phyloP scores from a whole-genome alignment of 108 stramenopile species.

The Schizochytrium sp. region DNA sequence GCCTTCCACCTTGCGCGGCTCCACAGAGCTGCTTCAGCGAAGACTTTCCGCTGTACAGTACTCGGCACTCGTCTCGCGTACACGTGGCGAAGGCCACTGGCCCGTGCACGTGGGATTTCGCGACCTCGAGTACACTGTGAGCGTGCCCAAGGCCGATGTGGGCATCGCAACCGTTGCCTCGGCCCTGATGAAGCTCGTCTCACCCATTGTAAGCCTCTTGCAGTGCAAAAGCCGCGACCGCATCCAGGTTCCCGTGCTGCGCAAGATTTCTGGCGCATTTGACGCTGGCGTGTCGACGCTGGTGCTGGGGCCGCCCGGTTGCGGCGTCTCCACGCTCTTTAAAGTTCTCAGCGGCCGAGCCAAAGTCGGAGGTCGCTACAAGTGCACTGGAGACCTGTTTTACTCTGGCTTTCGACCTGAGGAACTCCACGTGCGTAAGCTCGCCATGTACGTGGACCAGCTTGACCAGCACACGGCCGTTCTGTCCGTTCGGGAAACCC shows the following conservation, averaged over 20 bases:
- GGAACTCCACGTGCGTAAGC: background rate
- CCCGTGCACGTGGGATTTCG: background rate
- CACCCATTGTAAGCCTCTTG: background rate
- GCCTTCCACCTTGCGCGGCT: background rate
- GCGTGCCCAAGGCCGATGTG: background rate
- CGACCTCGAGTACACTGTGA: background rate
- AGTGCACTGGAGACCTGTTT: background rate
- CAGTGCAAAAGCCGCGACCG: background rate
- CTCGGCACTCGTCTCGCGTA: background rate
- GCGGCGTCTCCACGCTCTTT: constrained; percentile 1
- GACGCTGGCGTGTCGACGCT: background rate
- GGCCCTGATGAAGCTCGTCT: background rate
- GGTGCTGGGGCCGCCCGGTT: constrained; percentile 2
- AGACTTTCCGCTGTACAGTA: background rate
- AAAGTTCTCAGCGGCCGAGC: background rate
- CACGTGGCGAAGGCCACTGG: background rate
- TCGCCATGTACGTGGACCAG: constrained; percentile 16
- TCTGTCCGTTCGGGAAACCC: constrained; percentile 17
- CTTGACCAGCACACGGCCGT: background rate
- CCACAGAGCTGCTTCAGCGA: background rate
- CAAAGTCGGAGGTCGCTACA: background rate
- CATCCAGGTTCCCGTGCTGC: background rate
- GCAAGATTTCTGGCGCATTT: background rate
- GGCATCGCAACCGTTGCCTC: background rate
- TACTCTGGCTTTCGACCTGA: background rate